Base-by-base conservation (phyloP, 192 early-diverging fungal genomes). In the Coemansia sp. region DNA sequence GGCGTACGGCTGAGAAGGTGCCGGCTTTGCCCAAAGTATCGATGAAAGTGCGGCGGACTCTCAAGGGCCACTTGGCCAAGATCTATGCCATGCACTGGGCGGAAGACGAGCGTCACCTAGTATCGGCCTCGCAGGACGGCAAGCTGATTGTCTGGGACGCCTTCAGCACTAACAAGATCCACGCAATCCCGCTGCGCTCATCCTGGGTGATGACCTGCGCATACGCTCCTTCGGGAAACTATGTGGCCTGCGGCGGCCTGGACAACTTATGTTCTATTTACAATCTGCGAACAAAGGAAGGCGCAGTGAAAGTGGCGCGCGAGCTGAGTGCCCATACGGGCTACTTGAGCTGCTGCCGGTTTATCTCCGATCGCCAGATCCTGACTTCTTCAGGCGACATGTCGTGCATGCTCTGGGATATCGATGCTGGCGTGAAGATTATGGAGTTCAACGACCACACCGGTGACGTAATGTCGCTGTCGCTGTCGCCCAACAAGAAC, bases 161-260 rank as follows among this genome's bases (percentile, higher is more conserved):
- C 39, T 94, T 90, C 69, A 91, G 93, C 42, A 97, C 94, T 51
- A 99, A 99, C 84, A 99, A 99, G 78, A 90, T 97, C 28, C 93
- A 98, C 73, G 96, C 97, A 15, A 98, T 99, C 62, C 97, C 97
- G 1, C 74, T 99, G 49, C 90, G 93, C 10, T 99, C 97, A 2
- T 98, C 96, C 11, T 99, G 97, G 97, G 96, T 99, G 64, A 99
- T 99, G 97, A 98, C 97, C 21, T 97, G 95, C 64, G 94, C 97
- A 3, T 99, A 97, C 56, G 93, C 97, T 40, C 97, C 97, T 5
- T 96, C 93, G 9, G 94, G 97, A 20, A 93, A 90, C 73, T 95
- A 93, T 80, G 97, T 99, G 16, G 97, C 97, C 40, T 99, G 97
- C 76, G 97, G 97, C 75, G 97, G 97, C 59, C 85, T 99, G 51